Evolutionary conservation across 352 stramenopile species (phyloP), one percentile per base, ranked within the genome.

Genomic region (Pythium biforme): DNA sequence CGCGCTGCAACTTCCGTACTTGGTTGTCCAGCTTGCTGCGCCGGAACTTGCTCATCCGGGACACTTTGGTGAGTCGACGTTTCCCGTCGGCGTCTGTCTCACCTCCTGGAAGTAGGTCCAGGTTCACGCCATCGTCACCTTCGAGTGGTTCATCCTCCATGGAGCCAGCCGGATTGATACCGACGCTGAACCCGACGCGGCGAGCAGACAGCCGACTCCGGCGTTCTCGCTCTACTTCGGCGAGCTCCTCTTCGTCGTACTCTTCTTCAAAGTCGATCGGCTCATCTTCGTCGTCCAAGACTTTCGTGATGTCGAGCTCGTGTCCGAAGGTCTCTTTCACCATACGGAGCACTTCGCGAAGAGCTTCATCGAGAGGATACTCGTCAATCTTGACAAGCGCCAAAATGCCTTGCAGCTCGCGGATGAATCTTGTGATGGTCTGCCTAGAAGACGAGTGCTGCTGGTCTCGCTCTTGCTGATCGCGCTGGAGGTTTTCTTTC

Each of bases 281-380:
- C 41, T 88, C 76, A 49, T 92, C 83, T 20, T 90, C 83, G 11
- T 88, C 79, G 9, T 76, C 71, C 4, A 92, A 69, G 2, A 92
- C 53, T 34, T 70, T 67, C 8, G 73, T 61, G 6, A 90, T 55
- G 6, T 77, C 39, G 10, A 90, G 45, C 6, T 89, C 78, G 2
- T 72, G 58, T 2, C 79, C 81, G 40, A 92, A 92, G 4, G 74
- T 83, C 11, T 86, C 79, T 26, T 74, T 66, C 0, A 88, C 57
- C 70, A 92, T 72, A 23, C 72, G 77, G 9, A 93, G 43, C n/a
- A 93, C 39, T 48, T 93, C 79, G 46, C 80, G 82, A 1, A 92
- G 59, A 0, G 78, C 86, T 70, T 95, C 86, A 20, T 95, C 86
- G 9, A 92, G 66, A 4, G 83, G 81, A 31, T 89, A 90, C 48